phyloP scores from a whole-genome alignment of 176 grass and related monocot genomes.

The Puccinellia tenuiflora region DNA sequence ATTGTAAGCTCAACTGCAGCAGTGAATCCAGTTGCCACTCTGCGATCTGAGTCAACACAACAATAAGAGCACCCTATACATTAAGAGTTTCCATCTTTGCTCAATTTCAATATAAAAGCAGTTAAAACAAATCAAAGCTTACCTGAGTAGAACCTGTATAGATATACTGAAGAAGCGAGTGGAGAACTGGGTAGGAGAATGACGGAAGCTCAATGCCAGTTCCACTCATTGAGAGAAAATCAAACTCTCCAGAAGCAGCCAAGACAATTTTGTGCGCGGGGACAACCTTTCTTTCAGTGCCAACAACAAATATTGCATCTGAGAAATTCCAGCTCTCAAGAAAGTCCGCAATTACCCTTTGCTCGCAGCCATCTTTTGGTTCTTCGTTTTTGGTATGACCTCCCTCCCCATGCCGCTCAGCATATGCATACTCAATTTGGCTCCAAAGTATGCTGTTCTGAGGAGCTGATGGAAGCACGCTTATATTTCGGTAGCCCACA shows the following conservation, averaged over 20 bases:
- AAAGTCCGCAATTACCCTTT: slow-evolving; percentile 53
- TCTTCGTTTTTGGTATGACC: slow-evolving; percentile 13
- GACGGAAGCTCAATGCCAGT: slow-evolving; percentile 54
- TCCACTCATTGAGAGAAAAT: slow-evolving; percentile 32
- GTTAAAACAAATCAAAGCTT: slow-evolving; percentile 25
- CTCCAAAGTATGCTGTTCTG: slow-evolving; percentile 61
- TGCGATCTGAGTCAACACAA: slow-evolving; percentile 45
- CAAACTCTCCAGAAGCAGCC: slow-evolving; percentile 64
- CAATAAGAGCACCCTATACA: slow-evolving; percentile 5
- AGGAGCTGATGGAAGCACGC: slow-evolving; percentile 58
- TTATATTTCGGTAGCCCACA: slow-evolving; percentile 88
- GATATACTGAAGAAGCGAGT: slow-evolving; percentile 73
- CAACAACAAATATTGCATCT: slow-evolving; percentile 69
- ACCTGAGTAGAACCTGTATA: slow-evolving; percentile 81
- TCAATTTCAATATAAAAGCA: slow-evolving; percentile 5
- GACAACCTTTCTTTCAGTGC: slow-evolving; percentile 53
- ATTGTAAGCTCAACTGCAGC: slow-evolving; percentile 57
- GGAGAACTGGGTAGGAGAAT: slow-evolving; percentile 63
- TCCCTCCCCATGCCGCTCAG: slow-evolving; percentile 31
- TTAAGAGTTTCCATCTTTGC: neutral
- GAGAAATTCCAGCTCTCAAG: slow-evolving; percentile 84
- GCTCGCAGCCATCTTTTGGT: slow-evolving; percentile 32
- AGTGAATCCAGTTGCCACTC: slow-evolving; percentile 47
- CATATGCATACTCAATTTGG: slow-evolving; percentile 48
- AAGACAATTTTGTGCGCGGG: slow-evolving; percentile 79